A percentile compares a stretch with the other conserved stretches of the same genome.
Evolutionary conservation across 345 rosid species (phyloP).

Genomic region (Bretschneidera sinensis): DNA sequence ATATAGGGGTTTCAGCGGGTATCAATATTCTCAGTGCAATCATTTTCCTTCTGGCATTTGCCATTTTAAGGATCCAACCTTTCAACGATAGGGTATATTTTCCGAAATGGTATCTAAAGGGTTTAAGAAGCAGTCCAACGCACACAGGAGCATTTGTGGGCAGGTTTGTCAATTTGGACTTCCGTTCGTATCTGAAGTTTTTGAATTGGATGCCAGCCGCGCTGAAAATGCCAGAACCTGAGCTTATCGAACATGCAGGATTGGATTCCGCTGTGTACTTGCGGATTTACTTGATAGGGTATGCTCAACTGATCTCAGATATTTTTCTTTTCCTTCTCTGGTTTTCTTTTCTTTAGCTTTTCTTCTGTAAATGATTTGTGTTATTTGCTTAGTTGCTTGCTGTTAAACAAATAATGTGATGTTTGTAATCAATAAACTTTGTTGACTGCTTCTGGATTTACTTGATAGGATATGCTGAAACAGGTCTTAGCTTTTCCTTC

Average conservation of each 20-base stretch:
- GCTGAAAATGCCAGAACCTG: constrained; percentile 89
- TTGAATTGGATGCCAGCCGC: constrained; percentile 95
- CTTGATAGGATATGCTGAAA: not conserved
- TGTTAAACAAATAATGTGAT: no score
- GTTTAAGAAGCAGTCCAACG: constrained; percentile 69
- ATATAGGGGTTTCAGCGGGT: constrained; percentile 79
- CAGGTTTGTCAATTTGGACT: constrained; percentile 71
- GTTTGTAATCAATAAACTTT: no score
- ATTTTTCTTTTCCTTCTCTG: not conserved
- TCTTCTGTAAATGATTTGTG: not conserved
- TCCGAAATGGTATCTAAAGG: constrained; percentile 92
- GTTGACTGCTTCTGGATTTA: not conserved
- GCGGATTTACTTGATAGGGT: constrained; percentile 94
- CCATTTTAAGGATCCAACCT: constrained; percentile 80
- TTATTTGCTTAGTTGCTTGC: not conserved
- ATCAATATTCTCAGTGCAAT: constrained; percentile 71
- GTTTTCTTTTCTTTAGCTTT: not conserved
- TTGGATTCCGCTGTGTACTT: constrained; percentile 91
- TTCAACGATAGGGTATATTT: constrained; percentile 94
- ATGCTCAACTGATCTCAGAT: constrained; percentile 7
- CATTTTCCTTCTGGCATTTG: constrained; percentile 71
- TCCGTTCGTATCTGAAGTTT: constrained; percentile 59
- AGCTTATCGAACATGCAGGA: constrained; percentile 96
- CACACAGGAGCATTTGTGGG: constrained; percentile 45
- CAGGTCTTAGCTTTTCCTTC: not conserved